phyloP scores from a whole-genome alignment of 768 basidiomycete species.

The Mycena kentingensis region DNA sequence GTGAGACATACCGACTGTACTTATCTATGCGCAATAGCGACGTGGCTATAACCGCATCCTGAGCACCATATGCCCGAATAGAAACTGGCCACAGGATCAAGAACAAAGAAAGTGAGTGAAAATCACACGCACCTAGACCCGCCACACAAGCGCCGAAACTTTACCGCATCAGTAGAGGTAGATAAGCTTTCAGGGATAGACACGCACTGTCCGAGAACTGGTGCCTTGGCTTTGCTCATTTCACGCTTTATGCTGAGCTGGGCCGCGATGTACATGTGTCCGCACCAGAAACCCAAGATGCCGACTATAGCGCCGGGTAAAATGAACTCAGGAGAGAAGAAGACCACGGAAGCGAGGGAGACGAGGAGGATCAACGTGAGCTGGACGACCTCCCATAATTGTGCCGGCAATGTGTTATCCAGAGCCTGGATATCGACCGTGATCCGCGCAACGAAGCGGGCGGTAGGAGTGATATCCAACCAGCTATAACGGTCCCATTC shows the following conservation, averaged over 20 bases:
- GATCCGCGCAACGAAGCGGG: no score
- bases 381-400: no score
- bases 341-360: no score
- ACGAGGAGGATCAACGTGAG: no score
- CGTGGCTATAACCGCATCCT: constrained; percentile 43
- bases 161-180: constrained; percentile 32
- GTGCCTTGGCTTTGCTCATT: constrained; percentile 30
- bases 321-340: no score
- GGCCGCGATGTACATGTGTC: constrained; percentile 6
- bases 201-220: constrained; percentile 38
- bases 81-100: constrained; percentile 2
- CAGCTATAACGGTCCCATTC: no score
- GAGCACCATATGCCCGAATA: constrained; percentile 61
- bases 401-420: no score
- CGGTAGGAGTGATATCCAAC: no score
- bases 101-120: not conserved
- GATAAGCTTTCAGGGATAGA: no score
- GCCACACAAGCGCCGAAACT: constrained; percentile 51
- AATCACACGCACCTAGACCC: constrained; percentile 38
- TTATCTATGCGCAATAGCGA: constrained; percentile 48
- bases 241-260: constrained; percentile 31
- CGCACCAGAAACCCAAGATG: not conserved
- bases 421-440: no score
- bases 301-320: no score
- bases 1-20: constrained; percentile 39